These are phyloP conservation scores for Phyllosticta citrichinensis DNA, from an alignment of 2,329 filamentous ascomycete genomes.

Conservation along the genomic window DNA sequence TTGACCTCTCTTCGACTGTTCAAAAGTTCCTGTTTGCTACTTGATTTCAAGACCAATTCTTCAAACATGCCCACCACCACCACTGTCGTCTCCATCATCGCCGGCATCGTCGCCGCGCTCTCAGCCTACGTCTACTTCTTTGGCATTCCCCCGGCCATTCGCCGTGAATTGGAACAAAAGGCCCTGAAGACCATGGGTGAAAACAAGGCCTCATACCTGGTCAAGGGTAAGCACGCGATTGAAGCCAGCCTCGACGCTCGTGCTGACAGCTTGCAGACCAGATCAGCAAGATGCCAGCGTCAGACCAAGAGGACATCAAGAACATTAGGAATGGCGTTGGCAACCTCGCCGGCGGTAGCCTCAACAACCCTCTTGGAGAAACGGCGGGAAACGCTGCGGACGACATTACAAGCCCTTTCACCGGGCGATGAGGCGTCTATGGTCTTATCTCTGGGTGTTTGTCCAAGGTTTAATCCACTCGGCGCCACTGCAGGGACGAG, in stretches of 20 bases:
- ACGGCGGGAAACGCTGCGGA: slow-evolving; percentile 27
- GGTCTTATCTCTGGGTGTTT: not conserved
- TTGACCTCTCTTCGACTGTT: not conserved
- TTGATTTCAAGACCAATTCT: not conserved
- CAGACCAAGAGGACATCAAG: slow-evolving; percentile 29
- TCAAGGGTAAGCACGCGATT: slow-evolving; percentile 22
- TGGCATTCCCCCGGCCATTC: slow-evolving; percentile 37
- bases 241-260: not conserved
- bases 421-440: slow-evolving; percentile 24
- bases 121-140: slow-evolving; percentile 36
- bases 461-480: not conserved
- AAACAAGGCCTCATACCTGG: slow-evolving; percentile 37
- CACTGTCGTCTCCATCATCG: slow-evolving; percentile 21
- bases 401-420: slow-evolving; percentile 25
- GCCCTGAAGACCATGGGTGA: slow-evolving; percentile 43
- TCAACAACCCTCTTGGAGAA: slow-evolving; percentile 28
- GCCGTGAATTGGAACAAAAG: slow-evolving; percentile 36
- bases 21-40: not conserved
- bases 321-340: slow-evolving; percentile 26
- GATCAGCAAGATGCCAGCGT: slow-evolving; percentile 29
- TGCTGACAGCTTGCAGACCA: slow-evolving; percentile 20
- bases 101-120: slow-evolving; percentile 26
- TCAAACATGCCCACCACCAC: slow-evolving; percentile 10
- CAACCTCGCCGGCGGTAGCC: slow-evolving; percentile 24
- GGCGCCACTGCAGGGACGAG: not conserved